Evolutionary conservation across 495 filamentous ascomycete genomes (phyloP).

Genomic region (Neurospora sp.): DNA sequence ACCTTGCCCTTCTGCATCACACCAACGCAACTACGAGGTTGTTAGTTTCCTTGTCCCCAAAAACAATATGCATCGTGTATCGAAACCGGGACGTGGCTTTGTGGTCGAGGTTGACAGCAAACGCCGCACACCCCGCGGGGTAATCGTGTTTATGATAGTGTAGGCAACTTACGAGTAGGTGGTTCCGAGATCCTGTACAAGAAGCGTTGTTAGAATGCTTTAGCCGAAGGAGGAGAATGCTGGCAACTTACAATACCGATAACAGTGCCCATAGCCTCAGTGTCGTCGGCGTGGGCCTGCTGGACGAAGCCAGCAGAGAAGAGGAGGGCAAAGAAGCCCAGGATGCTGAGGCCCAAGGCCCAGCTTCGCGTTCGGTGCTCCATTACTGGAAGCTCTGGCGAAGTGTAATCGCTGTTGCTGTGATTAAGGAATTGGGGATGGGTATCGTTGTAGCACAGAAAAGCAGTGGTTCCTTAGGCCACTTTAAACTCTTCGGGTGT

Average conservation of each 20-base stretch:
- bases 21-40: slow-evolving; percentile 57
- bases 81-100: background rate
- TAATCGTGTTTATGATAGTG: background rate
- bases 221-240: background rate
- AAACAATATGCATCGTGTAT: background rate
- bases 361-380: slow-evolving; percentile 42
- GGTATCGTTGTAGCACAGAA: slow-evolving; percentile 5
- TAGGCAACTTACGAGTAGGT: slow-evolving; percentile 69
- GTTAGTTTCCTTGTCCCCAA: slow-evolving; percentile 12
- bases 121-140: background rate
- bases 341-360: slow-evolving; percentile 33
- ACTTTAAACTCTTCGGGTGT: slow-evolving; percentile 1
- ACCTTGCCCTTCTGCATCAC: slow-evolving; percentile 99
- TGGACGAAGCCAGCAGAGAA: slow-evolving; percentile 62
- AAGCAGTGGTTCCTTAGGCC: slow-evolving; percentile 9
- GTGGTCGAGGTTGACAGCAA: background rate
- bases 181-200: slow-evolving; percentile 71
- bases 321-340: slow-evolving; percentile 66
- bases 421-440: slow-evolving; percentile 1
- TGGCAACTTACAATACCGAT: slow-evolving; percentile 68
- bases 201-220: slow-evolving; percentile 9
- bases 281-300: slow-evolving; percentile 63
- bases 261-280: slow-evolving; percentile 75
- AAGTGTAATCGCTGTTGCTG: slow-evolving; percentile 5
- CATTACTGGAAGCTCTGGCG: slow-evolving; percentile 28